Evolutionary conservation across 2,329 filamentous ascomycete species (phyloP).

Genomic region (Byssothecium circinans): DNA sequence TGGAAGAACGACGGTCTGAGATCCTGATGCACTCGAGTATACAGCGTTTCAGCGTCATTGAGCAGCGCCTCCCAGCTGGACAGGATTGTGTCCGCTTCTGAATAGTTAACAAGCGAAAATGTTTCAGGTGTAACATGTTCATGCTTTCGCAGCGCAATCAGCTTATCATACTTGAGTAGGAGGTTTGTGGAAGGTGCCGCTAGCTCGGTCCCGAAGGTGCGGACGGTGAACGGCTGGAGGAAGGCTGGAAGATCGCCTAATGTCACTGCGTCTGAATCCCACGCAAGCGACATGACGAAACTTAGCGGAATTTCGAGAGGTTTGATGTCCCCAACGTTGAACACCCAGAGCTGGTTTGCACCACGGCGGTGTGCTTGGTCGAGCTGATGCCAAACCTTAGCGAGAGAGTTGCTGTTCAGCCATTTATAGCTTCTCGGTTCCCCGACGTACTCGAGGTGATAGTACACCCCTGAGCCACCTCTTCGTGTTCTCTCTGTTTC

Average conservation of each 20-base stretch:
- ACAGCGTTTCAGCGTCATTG: conserved; percentile 55
- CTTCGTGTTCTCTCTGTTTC: conserved; percentile 56
- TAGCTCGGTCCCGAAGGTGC: conserved; percentile 57
- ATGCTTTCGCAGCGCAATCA: conserved; percentile 59
- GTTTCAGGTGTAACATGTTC: conserved; percentile 63
- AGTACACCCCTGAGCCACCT: conserved; percentile 66
- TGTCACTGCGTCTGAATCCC: conserved; percentile 43
- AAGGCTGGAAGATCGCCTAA: too few relatives aligned
- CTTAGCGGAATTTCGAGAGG: conserved; percentile 57
- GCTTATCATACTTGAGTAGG: conserved; percentile 57
- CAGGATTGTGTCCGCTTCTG: conserved; percentile 60
- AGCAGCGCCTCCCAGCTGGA: conserved; percentile 56
- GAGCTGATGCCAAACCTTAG: conserved; percentile 18
- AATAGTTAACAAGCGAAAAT: conserved; percentile 56
- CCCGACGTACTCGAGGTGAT: conserved; percentile 64
- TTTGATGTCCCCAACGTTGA: conserved; percentile 67
- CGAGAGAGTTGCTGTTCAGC: conserved; percentile 54
- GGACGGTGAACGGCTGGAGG: conserved; percentile 58
- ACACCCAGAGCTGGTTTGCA: conserved; percentile 59
- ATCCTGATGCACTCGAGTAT: conserved; percentile 53
- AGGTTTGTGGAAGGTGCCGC: conserved; percentile 52
- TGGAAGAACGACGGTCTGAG: conserved; percentile 62
- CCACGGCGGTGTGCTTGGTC: conserved; percentile 14
- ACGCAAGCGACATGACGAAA: conserved; percentile 67
- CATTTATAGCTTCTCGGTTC: conserved; percentile 57